Base-by-base conservation (phyloP, 2,329 filamentous ascomycete genomes). In the Septoria linicola region DNA sequence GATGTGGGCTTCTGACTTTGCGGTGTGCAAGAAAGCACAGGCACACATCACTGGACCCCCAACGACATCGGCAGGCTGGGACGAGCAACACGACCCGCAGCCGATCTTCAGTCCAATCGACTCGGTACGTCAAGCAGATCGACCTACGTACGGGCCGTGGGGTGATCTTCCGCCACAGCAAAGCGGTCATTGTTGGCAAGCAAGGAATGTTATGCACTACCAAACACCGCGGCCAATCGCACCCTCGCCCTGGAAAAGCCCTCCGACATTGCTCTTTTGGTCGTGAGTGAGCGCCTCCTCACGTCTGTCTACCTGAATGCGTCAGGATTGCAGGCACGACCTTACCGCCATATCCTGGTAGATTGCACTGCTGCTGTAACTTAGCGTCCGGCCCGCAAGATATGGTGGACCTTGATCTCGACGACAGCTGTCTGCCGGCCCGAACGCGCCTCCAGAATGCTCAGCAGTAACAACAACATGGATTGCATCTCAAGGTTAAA, bases 311-410 rank as follows among this genome's bases (percentile, higher is more conserved):
- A 47, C 43, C 40, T 52, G 32, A 53, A 57, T 47, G 31, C 50
- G 49, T 51, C 46, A 42, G 21, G 40, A 27, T 32, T 43, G 32
- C 41, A 16, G 39, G 48, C 41, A 49, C 17, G 39, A 48, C 48
- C 41, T 59, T 57, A 48, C 57, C 41, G 51, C 49, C 40, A 41
- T 47, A 55, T 59, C 57, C 54, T 48, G 47, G 55, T 41, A 44
- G 16, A 42, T 49, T 43, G 30, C 44, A 51, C 57, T 42, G 47
- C 54, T 53, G 52, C 49, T 53, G 54, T 54, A 51, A 57, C 57
- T 52, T 53, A 55, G 51, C 50, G 54, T 54, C 39, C 57, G 57
- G 54, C 51, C 57, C 52, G 52, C 37, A 39, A 27, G 30, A 54
- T 41, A 51, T 49, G 47, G 23, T 41, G 19, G 53, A 21, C 53